Conservation (phyloP, 495 filamentous ascomycete species). For the Lichina pygmaea region DNA sequence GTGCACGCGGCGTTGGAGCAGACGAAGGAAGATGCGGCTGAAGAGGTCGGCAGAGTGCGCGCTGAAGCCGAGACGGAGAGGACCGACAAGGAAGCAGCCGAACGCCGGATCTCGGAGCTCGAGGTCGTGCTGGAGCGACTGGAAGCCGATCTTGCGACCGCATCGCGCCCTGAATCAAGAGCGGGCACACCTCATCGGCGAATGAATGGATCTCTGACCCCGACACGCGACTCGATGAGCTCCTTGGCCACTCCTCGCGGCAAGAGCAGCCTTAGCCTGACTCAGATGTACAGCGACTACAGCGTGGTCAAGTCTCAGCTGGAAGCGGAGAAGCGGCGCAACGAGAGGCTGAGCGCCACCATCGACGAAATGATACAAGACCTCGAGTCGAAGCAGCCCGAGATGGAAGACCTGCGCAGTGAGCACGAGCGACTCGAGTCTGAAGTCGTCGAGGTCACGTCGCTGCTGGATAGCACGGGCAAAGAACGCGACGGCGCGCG, state of each 20-base stretch:
- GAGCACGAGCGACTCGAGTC: conserved; percentile 39
- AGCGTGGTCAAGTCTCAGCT: conserved; percentile 29
- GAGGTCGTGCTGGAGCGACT: conserved; percentile 45
- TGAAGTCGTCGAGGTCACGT: conserved; percentile 61
- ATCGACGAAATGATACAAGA: conserved; percentile 55
- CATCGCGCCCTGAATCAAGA: conserved; percentile 10
- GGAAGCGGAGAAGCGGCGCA: conserved; percentile 38
- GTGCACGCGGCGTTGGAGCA: conserved; percentile 52
- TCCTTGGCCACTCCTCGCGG: conserved; percentile 16
- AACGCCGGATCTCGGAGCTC: conserved; percentile 44
- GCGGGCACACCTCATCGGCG: conserved; percentile 29
- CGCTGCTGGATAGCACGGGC: conserved; percentile 26
- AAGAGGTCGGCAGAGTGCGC: conserved; percentile 49
- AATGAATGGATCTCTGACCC: conserved; percentile 26
- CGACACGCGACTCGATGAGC: conserved; percentile 25
- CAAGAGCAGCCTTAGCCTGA: conserved; percentile 31
- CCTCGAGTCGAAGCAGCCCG: conserved; percentile 29
- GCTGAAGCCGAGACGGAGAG: conserved; percentile 65
- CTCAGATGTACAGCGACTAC: conserved; percentile 42
- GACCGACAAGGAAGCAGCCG: conserved; percentile 37
- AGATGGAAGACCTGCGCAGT: conserved; percentile 32
- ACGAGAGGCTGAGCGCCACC: conserved; percentile 38
- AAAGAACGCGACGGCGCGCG: conserved; percentile 26
- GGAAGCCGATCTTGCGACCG: conserved; percentile 18
- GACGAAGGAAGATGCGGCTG: conserved; percentile 52